phyloP scores from a whole-genome alignment of 257 asterid species.

The Scutellaria minor region DNA sequence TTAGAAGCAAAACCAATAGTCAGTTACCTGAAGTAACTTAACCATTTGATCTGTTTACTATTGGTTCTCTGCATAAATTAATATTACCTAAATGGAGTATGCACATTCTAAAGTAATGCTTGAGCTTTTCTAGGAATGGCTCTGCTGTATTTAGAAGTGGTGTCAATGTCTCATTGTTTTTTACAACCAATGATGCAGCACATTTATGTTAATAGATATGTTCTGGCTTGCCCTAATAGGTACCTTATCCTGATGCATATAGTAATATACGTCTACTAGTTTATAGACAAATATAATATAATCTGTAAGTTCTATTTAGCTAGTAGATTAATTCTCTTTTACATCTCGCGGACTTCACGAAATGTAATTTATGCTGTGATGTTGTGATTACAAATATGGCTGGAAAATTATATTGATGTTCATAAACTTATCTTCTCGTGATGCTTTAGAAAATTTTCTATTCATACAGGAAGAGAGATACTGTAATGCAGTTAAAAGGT shows the following conservation, averaged over 20 bases:
- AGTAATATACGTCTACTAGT: not conserved
- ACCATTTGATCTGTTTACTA: constrained; percentile 5
- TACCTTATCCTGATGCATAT: constrained; percentile 23
- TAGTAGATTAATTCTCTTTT: constrained; percentile 4
- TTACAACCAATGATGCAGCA: constrained; percentile 6
- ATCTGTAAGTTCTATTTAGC: constrained; percentile 22
- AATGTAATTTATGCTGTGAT: constrained; percentile 7
- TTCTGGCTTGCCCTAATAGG: not conserved
- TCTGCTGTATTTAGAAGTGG: constrained; percentile 18
- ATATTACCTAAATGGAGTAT: not conserved
- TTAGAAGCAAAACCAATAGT: not conserved
- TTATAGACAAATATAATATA: constrained; percentile 7
- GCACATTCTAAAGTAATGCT: not conserved
- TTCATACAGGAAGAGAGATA: constrained; percentile 73
- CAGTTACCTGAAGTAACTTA: not conserved
- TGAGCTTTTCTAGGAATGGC: constrained; percentile 14
- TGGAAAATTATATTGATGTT: not conserved
- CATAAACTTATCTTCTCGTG: not conserved
- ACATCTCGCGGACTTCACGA: constrained; percentile 1
- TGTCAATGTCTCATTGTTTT: constrained; percentile 14
- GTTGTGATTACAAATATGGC: not conserved
- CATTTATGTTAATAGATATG: constrained; percentile 11
- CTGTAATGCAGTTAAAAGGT: constrained; percentile 67
- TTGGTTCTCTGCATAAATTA: constrained; percentile 17
- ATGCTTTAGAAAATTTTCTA: constrained; percentile 20